Percentiles rank a stretch among this genome's conserved stretches.
Conservation (phyloP, 176 grass and related monocot genomes). For the Paspalum notatum region DNA sequence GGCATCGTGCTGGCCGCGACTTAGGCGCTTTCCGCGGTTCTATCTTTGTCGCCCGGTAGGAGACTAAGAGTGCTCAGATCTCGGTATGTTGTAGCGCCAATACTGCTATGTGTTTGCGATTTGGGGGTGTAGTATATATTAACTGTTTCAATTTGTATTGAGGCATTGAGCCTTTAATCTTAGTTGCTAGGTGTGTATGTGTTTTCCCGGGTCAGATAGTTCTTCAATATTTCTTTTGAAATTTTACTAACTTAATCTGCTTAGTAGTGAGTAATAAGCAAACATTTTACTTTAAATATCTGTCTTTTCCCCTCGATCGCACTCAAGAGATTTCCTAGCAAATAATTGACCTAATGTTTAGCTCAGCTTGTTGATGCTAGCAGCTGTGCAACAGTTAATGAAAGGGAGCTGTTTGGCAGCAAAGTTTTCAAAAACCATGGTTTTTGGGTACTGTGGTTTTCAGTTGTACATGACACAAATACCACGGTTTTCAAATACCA, state of each 20-base stretch:
- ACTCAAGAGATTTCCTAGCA: background rate
- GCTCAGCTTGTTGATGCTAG: slow-evolving; percentile 49
- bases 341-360: slow-evolving; percentile 5
- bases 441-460: too few species aligned
- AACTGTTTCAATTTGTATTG: background rate
- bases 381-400: slow-evolving; percentile 35
- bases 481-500: too few species aligned
- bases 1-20: background rate
- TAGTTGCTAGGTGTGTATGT: background rate
- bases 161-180: background rate
- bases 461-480: too few species aligned
- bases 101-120: background rate
- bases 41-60: background rate
- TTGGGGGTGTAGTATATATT: background rate
- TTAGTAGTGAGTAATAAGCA: background rate
- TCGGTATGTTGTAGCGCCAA: too few species aligned
- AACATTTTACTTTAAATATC: background rate
- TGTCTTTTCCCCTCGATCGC: background rate
- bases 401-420: too few species aligned
- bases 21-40: background rate
- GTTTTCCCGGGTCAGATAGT: background rate
- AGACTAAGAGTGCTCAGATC: slow-evolving; percentile 12
- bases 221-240: background rate
- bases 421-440: too few species aligned
- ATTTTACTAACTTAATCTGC: background rate